Conservation (phyloP, 2,329 filamentous ascomycete genomes). For the Celoporthe dispersa region DNA sequence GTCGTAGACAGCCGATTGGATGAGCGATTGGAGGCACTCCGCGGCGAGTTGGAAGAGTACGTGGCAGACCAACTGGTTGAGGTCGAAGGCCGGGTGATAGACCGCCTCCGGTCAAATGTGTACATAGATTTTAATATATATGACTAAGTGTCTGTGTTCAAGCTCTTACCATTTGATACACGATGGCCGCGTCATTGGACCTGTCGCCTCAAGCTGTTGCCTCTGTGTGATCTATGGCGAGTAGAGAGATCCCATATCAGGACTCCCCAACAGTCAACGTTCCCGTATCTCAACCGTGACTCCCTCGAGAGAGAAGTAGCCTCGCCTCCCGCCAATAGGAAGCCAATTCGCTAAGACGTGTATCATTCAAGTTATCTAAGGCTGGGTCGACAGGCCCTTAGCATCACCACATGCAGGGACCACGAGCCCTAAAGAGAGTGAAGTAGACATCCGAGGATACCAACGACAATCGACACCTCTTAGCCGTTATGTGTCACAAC, state of each 20-base stretch:
- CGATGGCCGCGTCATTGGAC: not conserved
- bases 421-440: not conserved
- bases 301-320: no score
- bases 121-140: conserved; percentile 24
- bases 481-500: not conserved
- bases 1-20: conserved; percentile 10
- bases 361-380: not conserved
- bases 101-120: conserved; percentile 14
- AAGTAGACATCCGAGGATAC: not conserved
- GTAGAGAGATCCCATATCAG: not conserved
- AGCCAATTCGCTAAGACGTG: not conserved
- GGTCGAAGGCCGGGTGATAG: conserved; percentile 12
- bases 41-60: conserved; percentile 20
- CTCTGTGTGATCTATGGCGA: not conserved
- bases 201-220: not conserved
- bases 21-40: conserved; percentile 4
- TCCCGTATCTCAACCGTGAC: no score
- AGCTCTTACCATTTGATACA: not conserved
- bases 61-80: conserved; percentile 13
- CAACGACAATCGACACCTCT: not conserved
- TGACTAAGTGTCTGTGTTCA: not conserved
- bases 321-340: no score
- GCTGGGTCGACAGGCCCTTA: no score
- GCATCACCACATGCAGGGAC: not conserved
- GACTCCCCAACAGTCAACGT: no score